A percentile compares a stretch with the other conserved stretches of the same genome.
These are phyloP conservation scores for Purpureocillium takamizusanense DNA, from an alignment of 2,329 filamentous ascomycete species.

Conservation along the genomic window DNA sequence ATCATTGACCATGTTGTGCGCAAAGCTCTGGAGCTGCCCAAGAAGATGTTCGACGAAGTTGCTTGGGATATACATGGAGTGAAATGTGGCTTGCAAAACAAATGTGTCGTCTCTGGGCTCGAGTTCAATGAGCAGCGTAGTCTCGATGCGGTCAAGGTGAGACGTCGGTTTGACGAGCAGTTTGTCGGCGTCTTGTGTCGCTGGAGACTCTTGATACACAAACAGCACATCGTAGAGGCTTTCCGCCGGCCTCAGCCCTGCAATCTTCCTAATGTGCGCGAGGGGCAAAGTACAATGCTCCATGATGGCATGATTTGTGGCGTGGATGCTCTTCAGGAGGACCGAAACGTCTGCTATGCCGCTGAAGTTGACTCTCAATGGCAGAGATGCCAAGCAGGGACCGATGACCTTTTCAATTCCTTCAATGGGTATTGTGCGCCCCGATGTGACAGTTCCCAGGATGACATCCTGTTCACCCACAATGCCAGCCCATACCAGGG, in stretches of 20 bases:
- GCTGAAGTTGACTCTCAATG: constrained; percentile 55
- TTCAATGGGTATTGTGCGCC: constrained; percentile 62
- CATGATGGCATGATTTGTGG: constrained; percentile 56
- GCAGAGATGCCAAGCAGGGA: constrained; percentile 70
- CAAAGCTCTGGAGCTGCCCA: constrained; percentile 49
- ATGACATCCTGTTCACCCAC: constrained; percentile 56
- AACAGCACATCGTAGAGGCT: constrained; percentile 69
- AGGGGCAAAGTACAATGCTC: constrained; percentile 56
- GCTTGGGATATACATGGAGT: constrained; percentile 37
- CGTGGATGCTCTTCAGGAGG: constrained; percentile 55
- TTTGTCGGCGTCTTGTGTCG: constrained; percentile 17
- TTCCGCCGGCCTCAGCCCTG: constrained; percentile 43
- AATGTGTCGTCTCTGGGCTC: constrained; percentile 47
- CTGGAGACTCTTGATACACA: constrained; percentile 72
- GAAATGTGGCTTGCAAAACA: constrained; percentile 37
- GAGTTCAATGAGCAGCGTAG: constrained; percentile 66
- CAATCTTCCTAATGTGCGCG: constrained; percentile 57
- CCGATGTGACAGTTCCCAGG: constrained; percentile 75
- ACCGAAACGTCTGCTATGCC: constrained; percentile 44
- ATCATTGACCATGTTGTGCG: too few relatives aligned
- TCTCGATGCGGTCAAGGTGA: constrained; percentile 66
- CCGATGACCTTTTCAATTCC: constrained; percentile 68
- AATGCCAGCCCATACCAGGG: constrained; percentile 57
- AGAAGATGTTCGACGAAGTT: constrained; percentile 48
- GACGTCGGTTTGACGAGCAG: constrained; percentile 42